These are phyloP conservation scores for Ascochyta pisi DNA, from an alignment of 2,329 filamentous ascomycete genomes.

Conservation along the genomic window DNA sequence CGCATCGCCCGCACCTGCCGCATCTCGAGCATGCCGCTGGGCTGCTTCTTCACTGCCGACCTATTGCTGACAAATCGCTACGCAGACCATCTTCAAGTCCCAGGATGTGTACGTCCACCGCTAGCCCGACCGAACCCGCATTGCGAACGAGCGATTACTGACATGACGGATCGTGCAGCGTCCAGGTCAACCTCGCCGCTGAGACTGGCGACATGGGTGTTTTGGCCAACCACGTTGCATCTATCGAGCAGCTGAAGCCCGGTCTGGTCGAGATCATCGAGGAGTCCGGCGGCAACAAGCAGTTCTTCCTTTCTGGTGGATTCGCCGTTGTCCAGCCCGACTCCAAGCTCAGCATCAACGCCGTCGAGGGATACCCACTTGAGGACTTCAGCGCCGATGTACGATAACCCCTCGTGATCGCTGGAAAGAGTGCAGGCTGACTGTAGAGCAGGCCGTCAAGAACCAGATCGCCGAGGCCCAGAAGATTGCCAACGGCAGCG, in stretches of 20 bases:
- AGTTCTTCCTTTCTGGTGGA: slow-evolving; percentile 98
- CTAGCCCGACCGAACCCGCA: slow-evolving; percentile 35
- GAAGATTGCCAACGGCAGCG: slow-evolving; percentile 88
- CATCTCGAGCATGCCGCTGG: slow-evolving; percentile 6
- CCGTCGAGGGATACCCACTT: slow-evolving; percentile 90
- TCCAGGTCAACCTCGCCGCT: slow-evolving; percentile 98
- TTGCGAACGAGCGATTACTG: slow-evolving; percentile 37
- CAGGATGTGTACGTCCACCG: slow-evolving; percentile 69
- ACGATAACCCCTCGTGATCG: slow-evolving; percentile 16
- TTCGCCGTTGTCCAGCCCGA: slow-evolving; percentile 97
- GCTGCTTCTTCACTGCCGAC: neutral
- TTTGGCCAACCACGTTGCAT: slow-evolving; percentile 97
- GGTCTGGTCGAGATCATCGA: slow-evolving; percentile 95
- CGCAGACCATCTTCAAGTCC: slow-evolving; percentile 72
- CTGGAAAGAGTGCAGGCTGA: slow-evolving; percentile 21
- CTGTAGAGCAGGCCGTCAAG: slow-evolving; percentile 68
- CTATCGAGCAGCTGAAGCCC: slow-evolving; percentile 98
- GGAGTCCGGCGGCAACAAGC: slow-evolving; percentile 88
- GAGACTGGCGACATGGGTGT: slow-evolving; percentile 99
- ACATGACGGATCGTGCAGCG: slow-evolving; percentile 59
- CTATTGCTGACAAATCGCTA: slow-evolving; percentile 33
- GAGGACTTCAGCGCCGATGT: slow-evolving; percentile 94
- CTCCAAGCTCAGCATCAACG: slow-evolving; percentile 96
- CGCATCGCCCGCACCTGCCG: slow-evolving; percentile 47
- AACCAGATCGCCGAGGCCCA: slow-evolving; percentile 93